Evolutionary conservation across 805 yeast species (phyloP), one percentile per base, ranked within the genome.

Genomic region (Starmerella lactis-condensi): DNA sequence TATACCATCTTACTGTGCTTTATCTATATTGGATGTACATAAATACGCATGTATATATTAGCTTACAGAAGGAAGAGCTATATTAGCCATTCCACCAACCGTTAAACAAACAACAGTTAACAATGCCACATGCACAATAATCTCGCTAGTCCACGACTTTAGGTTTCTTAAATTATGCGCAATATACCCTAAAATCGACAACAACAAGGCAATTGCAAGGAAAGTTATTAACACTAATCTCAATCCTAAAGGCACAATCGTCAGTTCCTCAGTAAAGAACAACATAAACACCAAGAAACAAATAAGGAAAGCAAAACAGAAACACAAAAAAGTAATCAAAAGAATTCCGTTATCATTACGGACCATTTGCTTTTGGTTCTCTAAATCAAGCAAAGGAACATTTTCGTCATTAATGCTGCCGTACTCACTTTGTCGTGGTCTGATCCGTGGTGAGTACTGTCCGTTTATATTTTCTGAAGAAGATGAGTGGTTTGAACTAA

Each of bases 111-210:
- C 56, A 11, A 60, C 54, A 3, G 57, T 28, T 19, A 59, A 34
- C 34, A 65, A 56, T 2, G 57, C 50, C 3, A 52, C 29, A 56
- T 67, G 64, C 13, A 66, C 64, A 8, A 56, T 38, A 1, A 54
- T 42, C 20, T 58, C 60, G 38, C 65, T 69, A 53, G 60, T 51
- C 38, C 56, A 32, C 3, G 59, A 57, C 2, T 64, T 59, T 8
- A 46, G 26, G 34, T 54, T 46, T 12, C 70, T 53, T 36, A 61
- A 48, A 48, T 62, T 46, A 28, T 59, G 50, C n/a, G 68, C 47
- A 20, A 64, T 59, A 28, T 64, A 48, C 3, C 67, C 57, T 2
- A 55, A 44, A 24, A 65, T 45, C 12, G 67, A 51, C n/a, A 64
- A 44, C 4, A 58, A 31, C 32, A 65, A 47, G 4, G 69, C 61